Percentiles rank a stretch among this genome's conserved stretches.
Evolutionary conservation across 768 basidiomycete genomes (phyloP).

Genomic region (Termitomyces sp.): DNA sequence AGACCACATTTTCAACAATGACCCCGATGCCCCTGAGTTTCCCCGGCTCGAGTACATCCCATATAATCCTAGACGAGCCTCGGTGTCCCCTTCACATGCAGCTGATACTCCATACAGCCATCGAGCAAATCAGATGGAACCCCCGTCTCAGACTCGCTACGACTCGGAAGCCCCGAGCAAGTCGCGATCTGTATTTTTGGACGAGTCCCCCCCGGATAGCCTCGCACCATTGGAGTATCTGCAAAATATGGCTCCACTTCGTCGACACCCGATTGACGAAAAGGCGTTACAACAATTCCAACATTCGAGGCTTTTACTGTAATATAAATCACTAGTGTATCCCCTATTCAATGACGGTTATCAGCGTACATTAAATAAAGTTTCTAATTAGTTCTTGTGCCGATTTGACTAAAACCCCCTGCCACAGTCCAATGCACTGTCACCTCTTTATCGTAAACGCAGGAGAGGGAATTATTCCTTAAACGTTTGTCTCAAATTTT

Average conservation of each 20-base stretch:
- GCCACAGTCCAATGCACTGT: neutral
- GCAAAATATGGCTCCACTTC: slow-evolving; percentile 57
- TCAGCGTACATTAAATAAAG: neutral
- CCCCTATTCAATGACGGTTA: neutral
- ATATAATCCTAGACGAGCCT: slow-evolving; percentile 33
- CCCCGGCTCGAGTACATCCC: slow-evolving; percentile 44
- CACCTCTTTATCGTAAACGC: neutral
- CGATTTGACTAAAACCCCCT: neutral
- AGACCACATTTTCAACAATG: slow-evolving; percentile 47
- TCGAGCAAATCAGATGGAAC: slow-evolving; percentile 9
- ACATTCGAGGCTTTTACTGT: slow-evolving; percentile 20
- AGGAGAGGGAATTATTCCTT: neutral
- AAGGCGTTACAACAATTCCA: slow-evolving; percentile 39
- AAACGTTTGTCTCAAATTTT: neutral
- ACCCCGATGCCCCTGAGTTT: slow-evolving; percentile 34
- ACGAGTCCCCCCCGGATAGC: slow-evolving; percentile 26
- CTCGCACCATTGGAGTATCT: slow-evolving; percentile 73
- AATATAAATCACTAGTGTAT: slow-evolving; percentile 1
- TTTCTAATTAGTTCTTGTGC: neutral
- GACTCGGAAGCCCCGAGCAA: slow-evolving; percentile 12
- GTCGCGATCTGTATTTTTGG: slow-evolving; percentile 28
- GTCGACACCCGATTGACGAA: slow-evolving; percentile 66
- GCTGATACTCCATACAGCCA: slow-evolving; percentile 15
- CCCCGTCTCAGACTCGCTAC: slow-evolving; percentile 4
- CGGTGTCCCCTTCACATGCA: slow-evolving; percentile 17